Conservation (phyloP, 2,329 filamentous ascomycete species). For the Cryphonectria carpinicola region DNA sequence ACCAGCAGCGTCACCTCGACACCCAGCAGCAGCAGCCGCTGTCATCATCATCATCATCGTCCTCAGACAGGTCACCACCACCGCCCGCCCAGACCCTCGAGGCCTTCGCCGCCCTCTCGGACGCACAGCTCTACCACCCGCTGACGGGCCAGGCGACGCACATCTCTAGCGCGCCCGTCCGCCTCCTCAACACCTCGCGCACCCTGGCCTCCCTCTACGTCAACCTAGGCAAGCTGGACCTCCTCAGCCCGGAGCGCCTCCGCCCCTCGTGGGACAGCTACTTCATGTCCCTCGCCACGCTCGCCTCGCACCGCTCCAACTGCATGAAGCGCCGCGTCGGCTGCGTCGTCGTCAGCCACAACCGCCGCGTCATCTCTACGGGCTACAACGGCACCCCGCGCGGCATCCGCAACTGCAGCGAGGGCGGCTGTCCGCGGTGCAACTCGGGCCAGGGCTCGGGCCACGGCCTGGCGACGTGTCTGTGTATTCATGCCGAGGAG, state of each 20-base stretch:
- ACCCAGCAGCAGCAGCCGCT: not conserved
- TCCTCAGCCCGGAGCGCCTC: constrained; percentile 77
- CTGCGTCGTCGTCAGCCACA: constrained; percentile 85
- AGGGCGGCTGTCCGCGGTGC: constrained; percentile 88
- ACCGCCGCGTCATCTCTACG: constrained; percentile 81
- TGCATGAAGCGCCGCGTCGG: constrained; percentile 98
- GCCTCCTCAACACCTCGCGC: constrained; percentile 82
- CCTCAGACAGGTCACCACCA: constrained; percentile 32
- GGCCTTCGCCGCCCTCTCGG: constrained; percentile 62
- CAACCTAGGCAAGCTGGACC: constrained; percentile 73
- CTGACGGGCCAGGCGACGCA: constrained; percentile 71
- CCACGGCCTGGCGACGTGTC: constrained; percentile 78
- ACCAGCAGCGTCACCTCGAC: constrained; percentile 47
- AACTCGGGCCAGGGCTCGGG: constrained; percentile 75
- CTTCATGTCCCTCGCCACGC: constrained; percentile 94
- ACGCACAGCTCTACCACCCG: constrained; percentile 75
- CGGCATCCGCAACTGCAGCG: constrained; percentile 85
- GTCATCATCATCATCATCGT: not conserved
- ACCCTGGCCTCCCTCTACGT: constrained; percentile 72
- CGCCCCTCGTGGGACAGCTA: constrained; percentile 95
- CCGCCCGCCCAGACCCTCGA: constrained; percentile 45
- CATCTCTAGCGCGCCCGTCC: constrained; percentile 79
- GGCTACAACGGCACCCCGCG: constrained; percentile 98
- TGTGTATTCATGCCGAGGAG: constrained; percentile 98
- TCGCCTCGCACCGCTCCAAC: constrained; percentile 88